Base-by-base conservation (phyloP, 768 basidiomycete species). In the Coprinopsis strossmayeri region DNA sequence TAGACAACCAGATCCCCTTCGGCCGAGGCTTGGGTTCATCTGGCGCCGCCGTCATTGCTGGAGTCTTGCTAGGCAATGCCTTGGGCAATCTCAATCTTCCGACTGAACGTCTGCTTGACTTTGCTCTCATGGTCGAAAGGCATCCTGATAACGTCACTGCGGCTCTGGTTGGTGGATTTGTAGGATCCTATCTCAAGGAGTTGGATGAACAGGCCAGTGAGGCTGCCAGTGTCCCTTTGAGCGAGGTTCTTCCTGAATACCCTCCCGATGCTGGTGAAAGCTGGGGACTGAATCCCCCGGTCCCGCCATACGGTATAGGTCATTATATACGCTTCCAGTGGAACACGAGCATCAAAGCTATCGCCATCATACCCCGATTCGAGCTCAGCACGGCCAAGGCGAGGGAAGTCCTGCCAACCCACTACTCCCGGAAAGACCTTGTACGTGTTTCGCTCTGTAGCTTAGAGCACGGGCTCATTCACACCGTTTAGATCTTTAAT, bases 101-200 rank as follows among this genome's bases (percentile, higher is more conserved):
- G 12, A 70, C 64, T 24, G 76, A 74, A 35, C 81, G 96, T 21
- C 71, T 95, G 58, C 80, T 98, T 52, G 96, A 99, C 69, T 95
- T 90, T 61, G 94, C 95, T 1, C 76, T 99, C 46, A 99, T 99
- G 96, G 93, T 99, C 60, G 96, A 99, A 68, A 79, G 96, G 15
- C 96, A 99, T 63, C 96, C 96, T 13, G 96, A 99, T 67, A 99
- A 99, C 64, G 94, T 99, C 61, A 96, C 96, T 0, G 96, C 96
- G 2, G 95, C 94, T 0, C 80, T 99, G 30, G 78, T 97, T 15
- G 96, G 96, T 28, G 96, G 96, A 0, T 98, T 99, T 66, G 91
- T 97, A 21, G 96, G 96, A 17, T 90, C 88, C 2, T 99, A 98
- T 71, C 77, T 98, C 45, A 79, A 87, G 52, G 95, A 96, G 64